Percentiles rank a stretch among this genome's conserved stretches.
Evolutionary conservation across 2,329 filamentous ascomycete genomes (phyloP).

Genomic region (Fusarium sp.): DNA sequence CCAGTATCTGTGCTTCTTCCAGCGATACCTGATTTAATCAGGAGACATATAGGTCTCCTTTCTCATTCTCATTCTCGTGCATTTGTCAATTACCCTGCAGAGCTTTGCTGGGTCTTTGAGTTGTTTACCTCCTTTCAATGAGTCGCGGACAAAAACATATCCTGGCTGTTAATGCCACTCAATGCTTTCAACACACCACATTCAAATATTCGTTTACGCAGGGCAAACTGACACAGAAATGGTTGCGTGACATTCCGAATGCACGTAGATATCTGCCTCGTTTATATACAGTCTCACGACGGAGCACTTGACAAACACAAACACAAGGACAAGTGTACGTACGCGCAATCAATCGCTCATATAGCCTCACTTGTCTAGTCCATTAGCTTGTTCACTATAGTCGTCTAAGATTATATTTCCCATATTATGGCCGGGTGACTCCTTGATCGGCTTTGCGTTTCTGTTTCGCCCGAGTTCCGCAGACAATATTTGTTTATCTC

Average conservation of each 20-base stretch:
- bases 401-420: not conserved
- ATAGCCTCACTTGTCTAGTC: not conserved
- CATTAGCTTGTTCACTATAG: not conserved
- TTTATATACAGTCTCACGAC: not conserved
- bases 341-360: not conserved
- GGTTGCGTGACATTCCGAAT: not conserved
- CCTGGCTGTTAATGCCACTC: not conserved
- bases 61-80: slow-evolving; percentile 4
- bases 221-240: not conserved
- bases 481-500: not conserved
- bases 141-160: not conserved
- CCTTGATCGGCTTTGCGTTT: not conserved
- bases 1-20: slow-evolving; percentile 12
- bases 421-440: not conserved
- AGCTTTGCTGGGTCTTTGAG: not conserved
- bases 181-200: not conserved
- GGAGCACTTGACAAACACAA: not conserved
- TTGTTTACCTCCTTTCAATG: not conserved
- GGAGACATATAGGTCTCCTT: slow-evolving; percentile 34
- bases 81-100: not conserved
- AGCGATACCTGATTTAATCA: slow-evolving; percentile 17
- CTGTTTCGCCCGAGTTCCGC: not conserved
- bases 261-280: not conserved
- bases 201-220: not conserved
- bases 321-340: not conserved